Percentiles rank a stretch among this genome's conserved stretches.
These are phyloP conservation scores for Pseudogymnoascus sp. DNA, from an alignment of 2,329 filamentous ascomycete species.

Conservation along the genomic window DNA sequence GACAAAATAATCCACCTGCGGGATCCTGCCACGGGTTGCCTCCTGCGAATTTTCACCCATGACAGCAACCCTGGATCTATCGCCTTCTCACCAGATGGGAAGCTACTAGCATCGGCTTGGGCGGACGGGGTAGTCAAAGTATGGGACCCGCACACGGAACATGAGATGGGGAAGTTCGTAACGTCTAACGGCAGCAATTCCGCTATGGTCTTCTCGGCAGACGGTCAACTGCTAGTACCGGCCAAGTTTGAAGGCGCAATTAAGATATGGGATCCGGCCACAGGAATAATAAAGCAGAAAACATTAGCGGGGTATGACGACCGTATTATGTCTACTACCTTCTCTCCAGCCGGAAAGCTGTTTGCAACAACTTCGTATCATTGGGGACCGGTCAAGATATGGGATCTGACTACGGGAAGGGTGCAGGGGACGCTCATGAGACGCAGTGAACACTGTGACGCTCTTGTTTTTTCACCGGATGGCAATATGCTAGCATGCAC, in stretches of 20 bases:
- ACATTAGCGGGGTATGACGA: neutral
- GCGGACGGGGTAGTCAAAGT: neutral
- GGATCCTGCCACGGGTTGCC: neutral
- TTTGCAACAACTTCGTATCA: slow-evolving; percentile 5
- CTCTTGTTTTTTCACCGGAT: slow-evolving; percentile 7
- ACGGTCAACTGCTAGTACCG: neutral
- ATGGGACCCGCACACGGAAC: slow-evolving; percentile 8
- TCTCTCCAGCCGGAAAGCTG: neutral
- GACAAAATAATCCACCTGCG: neutral
- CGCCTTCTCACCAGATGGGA: slow-evolving; percentile 11
- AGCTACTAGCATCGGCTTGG: slow-evolving; percentile 1
- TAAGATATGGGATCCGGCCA: slow-evolving; percentile 4
- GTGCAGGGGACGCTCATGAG: neutral
- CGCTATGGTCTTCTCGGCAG: slow-evolving; percentile 10
- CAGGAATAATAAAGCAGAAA: neutral
- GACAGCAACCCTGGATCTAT: neutral
- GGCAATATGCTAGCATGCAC: neutral
- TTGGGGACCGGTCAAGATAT: slow-evolving; percentile 4
- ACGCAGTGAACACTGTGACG: neutral
- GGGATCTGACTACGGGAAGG: slow-evolving; percentile 9
- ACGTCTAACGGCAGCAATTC: neutral
- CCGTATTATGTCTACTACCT: slow-evolving; percentile 1
- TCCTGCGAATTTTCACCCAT: neutral
- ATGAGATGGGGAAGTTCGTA: neutral
- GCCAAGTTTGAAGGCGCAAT: neutral